A percentile compares a stretch with the other conserved stretches of the same genome.
Evolutionary conservation across 176 grass and related monocot species (phyloP).

Genomic region (Aegilops tauschii): DNA sequence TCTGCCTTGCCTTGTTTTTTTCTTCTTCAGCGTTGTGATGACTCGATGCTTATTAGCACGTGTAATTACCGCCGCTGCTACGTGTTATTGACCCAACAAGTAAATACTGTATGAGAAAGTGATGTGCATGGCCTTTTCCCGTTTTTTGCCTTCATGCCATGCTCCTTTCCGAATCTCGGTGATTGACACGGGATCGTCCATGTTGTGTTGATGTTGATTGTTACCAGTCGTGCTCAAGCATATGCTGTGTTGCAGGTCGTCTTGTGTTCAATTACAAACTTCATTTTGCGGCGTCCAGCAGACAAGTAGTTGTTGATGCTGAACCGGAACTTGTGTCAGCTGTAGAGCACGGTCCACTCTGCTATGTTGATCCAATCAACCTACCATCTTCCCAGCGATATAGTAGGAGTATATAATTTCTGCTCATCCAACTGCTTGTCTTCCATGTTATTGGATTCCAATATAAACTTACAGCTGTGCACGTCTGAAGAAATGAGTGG

Average conservation of each 20-base stretch:
- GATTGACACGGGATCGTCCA: neutral
- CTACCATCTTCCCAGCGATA: neutral
- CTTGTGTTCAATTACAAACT: neutral
- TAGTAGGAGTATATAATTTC: neutral
- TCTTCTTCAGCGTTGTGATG: conserved; percentile 32
- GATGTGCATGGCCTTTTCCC: neutral
- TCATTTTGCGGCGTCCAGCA: neutral
- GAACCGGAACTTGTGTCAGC: neutral
- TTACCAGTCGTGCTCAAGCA: neutral
- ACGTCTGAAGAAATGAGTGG: neutral
- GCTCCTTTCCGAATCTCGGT: neutral
- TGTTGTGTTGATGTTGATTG: conserved; percentile 19
- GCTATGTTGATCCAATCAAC: neutral
- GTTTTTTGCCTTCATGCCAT: neutral
- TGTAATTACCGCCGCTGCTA: conserved; percentile 16
- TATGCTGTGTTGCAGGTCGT: neutral
- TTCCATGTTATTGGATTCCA: neutral
- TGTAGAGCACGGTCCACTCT: neutral
- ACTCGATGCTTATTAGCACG: conserved; percentile 30
- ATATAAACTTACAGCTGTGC: neutral
- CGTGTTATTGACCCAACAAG: conserved; percentile 34
- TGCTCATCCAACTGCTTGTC: neutral
- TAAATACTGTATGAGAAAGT: conserved; percentile 15
- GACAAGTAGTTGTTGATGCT: neutral
- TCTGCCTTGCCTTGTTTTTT: conserved; percentile 28